Base-by-base conservation (phyloP, 164 flowering plant species). In the Sedum album region DNA sequence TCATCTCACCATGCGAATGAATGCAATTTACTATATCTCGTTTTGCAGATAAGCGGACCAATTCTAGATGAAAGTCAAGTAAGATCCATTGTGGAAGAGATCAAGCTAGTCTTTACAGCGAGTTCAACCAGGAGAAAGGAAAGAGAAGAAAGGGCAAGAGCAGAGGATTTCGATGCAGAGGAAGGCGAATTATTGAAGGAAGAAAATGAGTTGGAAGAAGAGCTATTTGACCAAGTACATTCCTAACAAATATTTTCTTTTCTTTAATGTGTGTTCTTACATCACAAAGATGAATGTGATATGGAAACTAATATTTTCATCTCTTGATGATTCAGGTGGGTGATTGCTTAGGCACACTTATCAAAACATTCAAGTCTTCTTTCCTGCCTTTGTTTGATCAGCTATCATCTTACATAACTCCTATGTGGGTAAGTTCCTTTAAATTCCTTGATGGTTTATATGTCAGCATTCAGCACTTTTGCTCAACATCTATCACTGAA, bases 201-300 rank as follows among this genome's bases (percentile, higher is more conserved):
- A 81, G 98, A 93, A 82, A 90, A 93, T 80, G 98, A 93, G 82
- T 90, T 86, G 79, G 98, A 93, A 79, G 98, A 93, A 74, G 97
- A 93, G 82, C 84, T 93, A 42, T 90, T 93, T 90, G 90, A 90
- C 69, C 93, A 88, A 78, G 98, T 93, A 18, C 67, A 84, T 79
- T 14, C 72, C 64, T 20, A 39, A 21, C 66, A 38, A 60, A 21
- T 62, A 35, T 8, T 17, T 13, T 1, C 2, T 18, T 23, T 42
- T 10, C 18, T 48, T 48, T 18, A 7, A 48, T 48, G 18, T 48
- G 53, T 4, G 21, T 14, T 48, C 53, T 48, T 48, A 48, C 21
- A 18, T 48, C n/a, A 48, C 18, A 1, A 17, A 3, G 20, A 48
- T 17, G 21, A 48, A 1, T 48, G 17, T 48, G 53, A 17, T 3